Evolutionary conservation across 1,139 yeast genomes (phyloP).

Genomic region (Hemisphaericaspora lyxosophila): DNA sequence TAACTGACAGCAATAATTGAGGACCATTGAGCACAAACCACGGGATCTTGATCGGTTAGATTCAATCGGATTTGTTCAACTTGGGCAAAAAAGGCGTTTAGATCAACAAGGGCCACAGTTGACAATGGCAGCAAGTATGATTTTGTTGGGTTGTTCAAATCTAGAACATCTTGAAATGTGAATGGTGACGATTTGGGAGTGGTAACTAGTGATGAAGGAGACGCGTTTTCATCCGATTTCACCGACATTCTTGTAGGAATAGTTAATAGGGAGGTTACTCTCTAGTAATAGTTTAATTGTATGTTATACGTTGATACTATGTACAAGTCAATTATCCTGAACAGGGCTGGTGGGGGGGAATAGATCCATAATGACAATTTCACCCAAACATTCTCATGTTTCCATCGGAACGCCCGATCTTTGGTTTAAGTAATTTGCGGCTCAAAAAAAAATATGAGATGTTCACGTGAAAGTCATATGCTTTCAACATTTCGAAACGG

Average conservation of each 20-base stretch:
- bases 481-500: neutral
- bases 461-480: slow-evolving; percentile 1
- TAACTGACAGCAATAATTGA: slow-evolving; percentile 86
- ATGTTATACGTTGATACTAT: too few relatives aligned
- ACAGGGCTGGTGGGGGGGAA: too few relatives aligned
- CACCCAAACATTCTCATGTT: too few relatives aligned
- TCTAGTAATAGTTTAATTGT: too few relatives aligned
- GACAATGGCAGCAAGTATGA: slow-evolving; percentile 71
- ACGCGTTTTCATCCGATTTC: neutral
- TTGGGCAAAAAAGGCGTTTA: slow-evolving; percentile 95
- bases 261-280: too few relatives aligned
- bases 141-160: slow-evolving; percentile 42
- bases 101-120: slow-evolving; percentile 80
- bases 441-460: too few relatives aligned
- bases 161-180: slow-evolving; percentile 47
- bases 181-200: slow-evolving; percentile 24
- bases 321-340: too few relatives aligned
- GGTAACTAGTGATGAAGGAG: slow-evolving; percentile 3
- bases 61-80: slow-evolving; percentile 81
- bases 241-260: slow-evolving; percentile 9
- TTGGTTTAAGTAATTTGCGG: too few relatives aligned
- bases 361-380: too few relatives aligned
- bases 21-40: slow-evolving; percentile 94
- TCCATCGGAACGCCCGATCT: too few relatives aligned
- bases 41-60: slow-evolving; percentile 66